Conservation (phyloP, 371 early-diverging fungal genomes). For the Synchytrium microbalum region DNA sequence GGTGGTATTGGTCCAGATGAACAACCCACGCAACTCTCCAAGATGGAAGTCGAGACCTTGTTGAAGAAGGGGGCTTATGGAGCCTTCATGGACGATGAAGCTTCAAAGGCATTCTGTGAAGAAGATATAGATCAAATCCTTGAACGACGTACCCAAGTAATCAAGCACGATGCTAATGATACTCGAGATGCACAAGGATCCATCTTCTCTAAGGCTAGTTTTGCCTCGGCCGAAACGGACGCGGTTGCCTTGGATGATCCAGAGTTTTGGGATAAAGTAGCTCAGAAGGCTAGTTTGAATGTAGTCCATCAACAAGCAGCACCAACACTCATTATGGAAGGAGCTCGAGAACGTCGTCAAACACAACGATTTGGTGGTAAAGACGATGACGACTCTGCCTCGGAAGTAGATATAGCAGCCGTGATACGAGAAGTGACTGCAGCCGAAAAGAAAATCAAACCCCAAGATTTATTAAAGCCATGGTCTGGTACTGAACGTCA, state of each 20-base stretch:
- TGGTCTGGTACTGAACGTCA: constrained; percentile 74
- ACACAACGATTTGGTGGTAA: not conserved
- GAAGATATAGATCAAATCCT: constrained; percentile 97
- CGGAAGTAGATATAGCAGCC: constrained; percentile 30
- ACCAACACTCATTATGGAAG: constrained; percentile 12
- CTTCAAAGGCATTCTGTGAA: constrained; percentile 76
- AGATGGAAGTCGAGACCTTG: constrained; percentile 82
- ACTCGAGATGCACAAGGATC: constrained; percentile 55
- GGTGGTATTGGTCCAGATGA: constrained; percentile 22
- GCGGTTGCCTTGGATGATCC: constrained; percentile 90
- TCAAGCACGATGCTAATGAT: constrained; percentile 64
- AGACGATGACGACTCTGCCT: constrained; percentile 14
- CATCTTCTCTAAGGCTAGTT: constrained; percentile 92
- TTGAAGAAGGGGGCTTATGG: constrained; percentile 89
- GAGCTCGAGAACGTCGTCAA: constrained; percentile 10
- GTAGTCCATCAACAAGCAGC: constrained; percentile 41
- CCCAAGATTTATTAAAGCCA: constrained; percentile 13
- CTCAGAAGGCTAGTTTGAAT: constrained; percentile 68
- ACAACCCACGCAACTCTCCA: constrained; percentile 32
- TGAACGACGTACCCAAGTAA: constrained; percentile 80
- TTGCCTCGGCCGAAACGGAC: constrained; percentile 55
- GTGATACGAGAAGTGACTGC: constrained; percentile 42
- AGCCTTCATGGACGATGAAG: constrained; percentile 82
- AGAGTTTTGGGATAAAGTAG: constrained; percentile 96
- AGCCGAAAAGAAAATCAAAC: constrained; percentile 22